Evolutionary conservation across 2,329 filamentous ascomycete species (phyloP).

Genomic region (Monosporascus sp.): DNA sequence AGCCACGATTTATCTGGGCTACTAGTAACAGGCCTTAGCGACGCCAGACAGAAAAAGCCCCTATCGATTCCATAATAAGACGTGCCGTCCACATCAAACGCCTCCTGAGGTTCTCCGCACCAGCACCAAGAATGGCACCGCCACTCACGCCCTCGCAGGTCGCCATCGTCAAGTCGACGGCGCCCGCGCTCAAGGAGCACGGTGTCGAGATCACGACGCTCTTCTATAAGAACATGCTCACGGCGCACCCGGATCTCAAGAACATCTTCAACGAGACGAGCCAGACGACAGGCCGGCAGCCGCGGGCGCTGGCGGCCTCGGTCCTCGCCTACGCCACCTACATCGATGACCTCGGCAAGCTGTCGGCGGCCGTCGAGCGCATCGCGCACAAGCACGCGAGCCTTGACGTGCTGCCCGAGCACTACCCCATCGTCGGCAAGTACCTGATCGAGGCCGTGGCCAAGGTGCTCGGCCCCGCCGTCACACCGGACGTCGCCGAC

Average conservation of each 20-base stretch:
- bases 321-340: slow-evolving; percentile 68
- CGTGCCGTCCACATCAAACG: background rate
- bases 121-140: slow-evolving; percentile 31
- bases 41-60: too few species aligned
- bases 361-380: slow-evolving; percentile 54
- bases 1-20: too few species aligned
- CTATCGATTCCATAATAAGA: too few species aligned
- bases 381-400: slow-evolving; percentile 75
- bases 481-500: slow-evolving; percentile 60
- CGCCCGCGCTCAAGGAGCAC: slow-evolving; percentile 64
- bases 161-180: slow-evolving; percentile 70
- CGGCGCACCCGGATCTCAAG: slow-evolving; percentile 58
- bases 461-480: slow-evolving; percentile 59
- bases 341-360: slow-evolving; percentile 62
- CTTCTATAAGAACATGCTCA: slow-evolving; percentile 68
- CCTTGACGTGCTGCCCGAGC: slow-evolving; percentile 62
- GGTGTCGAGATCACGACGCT: slow-evolving; percentile 63
- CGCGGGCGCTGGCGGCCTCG: slow-evolving; percentile 62
- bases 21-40: too few species aligned
- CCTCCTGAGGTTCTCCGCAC: background rate
- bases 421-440: slow-evolving; percentile 66
- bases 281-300: slow-evolving; percentile 63
- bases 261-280: slow-evolving; percentile 68
- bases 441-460: slow-evolving; percentile 64
- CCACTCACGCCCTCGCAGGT: slow-evolving; percentile 58